Evolutionary conservation across 75 land plant species (phyloP), one percentile per base, ranked within the genome.

Genomic region (Picea glauca): DNA sequence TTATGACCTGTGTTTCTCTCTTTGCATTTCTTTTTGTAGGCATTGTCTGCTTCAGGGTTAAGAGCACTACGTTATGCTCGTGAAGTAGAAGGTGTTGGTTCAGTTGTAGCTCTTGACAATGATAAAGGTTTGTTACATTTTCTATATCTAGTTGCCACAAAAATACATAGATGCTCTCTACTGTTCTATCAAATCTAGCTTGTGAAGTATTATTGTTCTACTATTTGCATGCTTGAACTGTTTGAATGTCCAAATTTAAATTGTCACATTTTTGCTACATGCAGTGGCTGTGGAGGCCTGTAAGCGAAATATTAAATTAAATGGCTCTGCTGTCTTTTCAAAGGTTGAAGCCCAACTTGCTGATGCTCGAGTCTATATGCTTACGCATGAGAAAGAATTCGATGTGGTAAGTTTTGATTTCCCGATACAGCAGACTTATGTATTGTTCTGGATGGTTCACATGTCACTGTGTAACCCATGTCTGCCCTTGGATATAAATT

Each of bases 21-120:
- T 62, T 40, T 3, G 3, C 43, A 40, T 40, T 11, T 70, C n/a
- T 26, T 70, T 70, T 70, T 70, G 74, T 30, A 97, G 99, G 99
- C 99, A 35, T 83, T 97, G 77, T 93, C 99, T 77, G 99, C 99
- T 79, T 97, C 99, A 73, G 99, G 99, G 56, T 84, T 97, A 77
- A 83, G 99, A 78, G 90, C 99, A 70, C 62, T 95, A 15, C 86
- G 99, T 60, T 97, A 97, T 85, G 99, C 99, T 8, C 92, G 92
- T 65, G 99, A 97, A 87, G 88, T 97, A 17, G 98, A 95, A 50
- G 93, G 88, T 14, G 82, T 97, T 79, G 91, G 91, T 32, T 87
- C 92, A 63, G 94, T 97, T 77, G 83, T 93, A 59, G 98, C 99
- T 58, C 63, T 89, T 58, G 99, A 97, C 79, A 95, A 88, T 84